Base-by-base conservation (phyloP, 805 yeast species). In the Priceomyces melissophilus region DNA sequence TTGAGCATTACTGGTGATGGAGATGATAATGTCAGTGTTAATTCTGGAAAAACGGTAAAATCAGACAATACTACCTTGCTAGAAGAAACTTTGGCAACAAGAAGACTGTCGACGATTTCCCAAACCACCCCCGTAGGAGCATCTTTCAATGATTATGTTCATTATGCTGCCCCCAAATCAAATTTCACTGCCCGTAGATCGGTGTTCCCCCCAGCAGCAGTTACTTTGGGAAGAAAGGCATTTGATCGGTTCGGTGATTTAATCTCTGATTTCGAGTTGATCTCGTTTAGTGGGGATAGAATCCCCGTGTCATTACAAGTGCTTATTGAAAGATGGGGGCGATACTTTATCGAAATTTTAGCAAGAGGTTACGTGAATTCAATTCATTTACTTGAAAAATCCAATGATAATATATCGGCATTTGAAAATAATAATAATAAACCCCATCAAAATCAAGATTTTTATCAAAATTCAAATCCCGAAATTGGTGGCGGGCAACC, bases 241-340 rank as follows among this genome's bases (percentile, higher is more conserved):
- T 74, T 83, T 53, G 87, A 82, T 50, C 66, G 86, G 35, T 82
- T 71, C 56, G 84, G 85, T 0, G 73, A 72, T 25, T 66, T 80
- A 6, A 61, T 84, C 5, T 73, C 88, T 0, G 93, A 86, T 60
- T 80, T 86, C 55, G 89, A 84, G 54, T 66, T 86, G 37, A 72
- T 84, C 8, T 75, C 86, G 1, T 69, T 77, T n/a, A 86, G 79
- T 51, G 91, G 90, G 6, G 82, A 78, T 34, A 62, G 80, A n/a
- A 69, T 83, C 11, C 79, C 82, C 0, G 78, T 82, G 3, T 83
- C 90, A 0, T 44, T 79, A 36, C 71, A 67, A 47, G 63, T 85
- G 3, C 66, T 86, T 39, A 70, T 85, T 48, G 83, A 81, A 49
- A 68, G 93, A 54, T 86, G 95, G 95, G 93, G 93, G 0, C 60